phyloP scores from a whole-genome alignment of 495 filamentous ascomycete species.

The Neurospora cerealis region DNA sequence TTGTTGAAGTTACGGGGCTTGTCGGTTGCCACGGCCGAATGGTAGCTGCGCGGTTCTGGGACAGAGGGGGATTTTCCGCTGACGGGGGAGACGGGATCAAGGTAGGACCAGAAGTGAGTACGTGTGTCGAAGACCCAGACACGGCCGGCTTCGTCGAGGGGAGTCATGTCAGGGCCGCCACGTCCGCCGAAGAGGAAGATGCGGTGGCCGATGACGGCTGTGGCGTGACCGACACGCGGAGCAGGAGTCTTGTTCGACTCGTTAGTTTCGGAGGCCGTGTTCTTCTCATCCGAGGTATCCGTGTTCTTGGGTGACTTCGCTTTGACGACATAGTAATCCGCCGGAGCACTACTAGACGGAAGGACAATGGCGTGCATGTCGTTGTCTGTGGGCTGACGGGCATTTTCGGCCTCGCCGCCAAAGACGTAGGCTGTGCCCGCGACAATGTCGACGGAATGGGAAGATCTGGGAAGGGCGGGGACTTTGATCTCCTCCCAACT shows the following conservation, averaged over 20 bases:
- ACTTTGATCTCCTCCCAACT: slow-evolving; percentile 48
- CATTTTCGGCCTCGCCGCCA: slow-evolving; percentile 44
- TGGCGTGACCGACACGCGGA: slow-evolving; percentile 47
- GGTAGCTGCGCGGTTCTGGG: slow-evolving; percentile 35
- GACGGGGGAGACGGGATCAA: slow-evolving; percentile 37
- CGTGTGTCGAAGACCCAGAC: slow-evolving; percentile 58
- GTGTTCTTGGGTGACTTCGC: slow-evolving; percentile 20
- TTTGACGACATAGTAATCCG: slow-evolving; percentile 48
- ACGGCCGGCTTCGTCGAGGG: slow-evolving; percentile 51
- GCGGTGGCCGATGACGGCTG: slow-evolving; percentile 45
- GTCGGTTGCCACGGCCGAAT: slow-evolving; percentile 38
- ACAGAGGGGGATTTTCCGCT: slow-evolving; percentile 6
- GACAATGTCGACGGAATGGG: slow-evolving; percentile 59
- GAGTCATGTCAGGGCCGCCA: slow-evolving; percentile 29
- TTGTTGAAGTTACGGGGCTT: slow-evolving; percentile 31
- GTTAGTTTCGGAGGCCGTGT: slow-evolving; percentile 9
- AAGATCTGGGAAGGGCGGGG: slow-evolving; percentile 51
- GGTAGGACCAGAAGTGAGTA: slow-evolving; percentile 43
- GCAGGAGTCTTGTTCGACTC: slow-evolving; percentile 31
- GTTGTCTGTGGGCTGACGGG: slow-evolving; percentile 52
- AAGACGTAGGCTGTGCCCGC: slow-evolving; percentile 60
- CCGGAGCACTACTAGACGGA: slow-evolving; percentile 38
- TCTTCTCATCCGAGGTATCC: slow-evolving; percentile 13
- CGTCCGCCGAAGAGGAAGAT: slow-evolving; percentile 59
- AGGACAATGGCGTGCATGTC: slow-evolving; percentile 58